phyloP scores from a whole-genome alignment of 1,139 yeast species.

The Nakaseomyces glabratus region DNA sequence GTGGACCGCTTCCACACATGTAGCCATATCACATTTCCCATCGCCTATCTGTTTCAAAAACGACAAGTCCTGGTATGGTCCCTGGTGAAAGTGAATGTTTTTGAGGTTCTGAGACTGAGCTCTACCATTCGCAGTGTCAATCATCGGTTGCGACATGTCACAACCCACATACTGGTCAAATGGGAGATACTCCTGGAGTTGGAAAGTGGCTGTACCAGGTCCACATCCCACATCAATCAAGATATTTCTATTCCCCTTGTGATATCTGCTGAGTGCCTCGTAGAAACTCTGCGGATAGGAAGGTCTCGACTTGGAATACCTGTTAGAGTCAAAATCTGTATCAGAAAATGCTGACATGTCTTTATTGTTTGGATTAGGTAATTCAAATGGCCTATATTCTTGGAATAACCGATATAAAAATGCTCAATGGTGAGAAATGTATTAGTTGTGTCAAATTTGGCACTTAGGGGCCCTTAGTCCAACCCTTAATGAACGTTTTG shows the following conservation, averaged over 20 bases:
- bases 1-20: slow-evolving; percentile 70
- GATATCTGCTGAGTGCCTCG: slow-evolving; percentile 36
- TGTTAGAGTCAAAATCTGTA: slow-evolving; percentile 45
- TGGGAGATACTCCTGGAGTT: slow-evolving; percentile 38
- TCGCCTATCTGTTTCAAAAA: slow-evolving; percentile 14
- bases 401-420: too few relatives aligned
- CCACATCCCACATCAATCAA: slow-evolving; percentile 74
- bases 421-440: too few relatives aligned
- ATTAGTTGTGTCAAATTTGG: too few relatives aligned
- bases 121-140: slow-evolving; percentile 36
- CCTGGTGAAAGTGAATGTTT: background rate
- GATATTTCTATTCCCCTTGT: slow-evolving; percentile 28
- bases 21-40: slow-evolving; percentile 45
- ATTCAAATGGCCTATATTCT: too few relatives aligned
- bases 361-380: too few relatives aligned
- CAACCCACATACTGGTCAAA: slow-evolving; percentile 46
- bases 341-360: slow-evolving; percentile 68
- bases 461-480: too few relatives aligned
- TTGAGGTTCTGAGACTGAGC: background rate
- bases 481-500: too few relatives aligned
- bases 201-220: slow-evolving; percentile 65
- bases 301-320: slow-evolving; percentile 58
- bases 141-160: slow-evolving; percentile 59
- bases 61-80: slow-evolving; percentile 20
- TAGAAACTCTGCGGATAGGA: slow-evolving; percentile 50